phyloP scores from a whole-genome alignment of 352 stramenopile genomes.

The Phytopythium montanum region DNA sequence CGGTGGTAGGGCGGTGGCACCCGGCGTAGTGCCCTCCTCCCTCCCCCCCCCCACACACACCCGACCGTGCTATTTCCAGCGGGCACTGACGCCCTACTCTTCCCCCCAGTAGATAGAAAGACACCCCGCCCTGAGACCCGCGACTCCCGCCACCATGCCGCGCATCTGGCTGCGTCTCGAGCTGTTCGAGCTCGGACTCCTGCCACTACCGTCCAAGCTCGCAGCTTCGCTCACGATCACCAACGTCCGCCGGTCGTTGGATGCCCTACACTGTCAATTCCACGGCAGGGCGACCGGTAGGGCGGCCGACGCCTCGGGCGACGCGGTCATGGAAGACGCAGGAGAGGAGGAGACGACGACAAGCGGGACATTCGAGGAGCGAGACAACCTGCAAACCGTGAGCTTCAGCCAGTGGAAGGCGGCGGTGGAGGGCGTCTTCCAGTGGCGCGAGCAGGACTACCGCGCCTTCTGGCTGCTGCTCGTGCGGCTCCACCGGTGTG shows the following conservation, averaged over 20 bases:
- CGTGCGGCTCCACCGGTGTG: slow-evolving; percentile 72
- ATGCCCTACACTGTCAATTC: slow-evolving; percentile 50
- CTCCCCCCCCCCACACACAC: too few relatives aligned
- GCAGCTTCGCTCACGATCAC: slow-evolving; percentile 51
- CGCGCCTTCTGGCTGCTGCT: slow-evolving; percentile 80
- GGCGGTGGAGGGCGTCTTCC: slow-evolving; percentile 53
- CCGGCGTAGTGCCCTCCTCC: too few relatives aligned
- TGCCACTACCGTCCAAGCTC: slow-evolving; percentile 73
- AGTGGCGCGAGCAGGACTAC: slow-evolving; percentile 82
- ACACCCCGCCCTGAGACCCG: too few relatives aligned
- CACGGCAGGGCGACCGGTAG: slow-evolving; percentile 13
- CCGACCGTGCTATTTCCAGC: too few relatives aligned
- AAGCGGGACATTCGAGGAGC: slow-evolving; percentile 35
- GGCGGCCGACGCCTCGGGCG: slow-evolving; percentile 3
- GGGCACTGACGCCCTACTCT: too few relatives aligned
- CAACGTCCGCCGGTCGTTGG: slow-evolving; percentile 59
- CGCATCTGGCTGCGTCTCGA: slow-evolving; percentile 82
- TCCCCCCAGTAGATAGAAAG: too few relatives aligned
- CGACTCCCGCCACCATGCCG: slow-evolving; percentile 38
- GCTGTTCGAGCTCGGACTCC: slow-evolving; percentile 80
- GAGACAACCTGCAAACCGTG: slow-evolving; percentile 51
- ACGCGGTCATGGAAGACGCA: slow-evolving; percentile 29
- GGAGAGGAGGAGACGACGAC: slow-evolving; percentile 31
- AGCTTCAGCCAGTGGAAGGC: slow-evolving; percentile 65
- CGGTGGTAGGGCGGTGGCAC: too few relatives aligned